Conservation (phyloP, 23 red algal species). For the Gracilaria caudata region DNA sequence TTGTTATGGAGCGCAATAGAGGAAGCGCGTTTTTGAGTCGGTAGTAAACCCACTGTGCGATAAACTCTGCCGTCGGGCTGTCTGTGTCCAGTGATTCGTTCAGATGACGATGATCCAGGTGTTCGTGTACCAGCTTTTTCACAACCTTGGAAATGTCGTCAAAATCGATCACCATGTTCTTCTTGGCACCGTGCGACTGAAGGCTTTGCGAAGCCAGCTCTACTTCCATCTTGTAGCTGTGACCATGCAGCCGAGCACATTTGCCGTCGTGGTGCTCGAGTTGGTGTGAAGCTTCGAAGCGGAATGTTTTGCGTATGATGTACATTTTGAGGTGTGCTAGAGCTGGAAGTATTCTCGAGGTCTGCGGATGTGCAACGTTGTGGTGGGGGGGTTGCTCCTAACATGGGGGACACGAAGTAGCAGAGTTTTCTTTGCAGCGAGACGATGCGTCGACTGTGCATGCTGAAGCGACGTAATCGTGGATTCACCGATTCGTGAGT, state of each 20-base stretch:
- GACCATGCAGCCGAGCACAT: slow-evolving; percentile 90
- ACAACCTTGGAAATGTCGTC: slow-evolving; percentile 62
- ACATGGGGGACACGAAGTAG: neutral
- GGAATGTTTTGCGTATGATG: slow-evolving; percentile 80
- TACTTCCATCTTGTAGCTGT: slow-evolving; percentile 91
- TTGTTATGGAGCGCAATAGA: slow-evolving; percentile 43
- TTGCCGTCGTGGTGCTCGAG: slow-evolving; percentile 93
- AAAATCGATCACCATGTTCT: slow-evolving; percentile 95
- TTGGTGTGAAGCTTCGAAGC: slow-evolving; percentile 94
- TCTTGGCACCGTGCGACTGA: slow-evolving; percentile 61
- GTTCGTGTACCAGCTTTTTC: slow-evolving; percentile 41
- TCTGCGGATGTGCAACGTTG: neutral
- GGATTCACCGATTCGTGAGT: no score
- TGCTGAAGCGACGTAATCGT: neutral
- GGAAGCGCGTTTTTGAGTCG: slow-evolving; percentile 61
- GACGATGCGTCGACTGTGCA: neutral
- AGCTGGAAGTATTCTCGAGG: neutral
- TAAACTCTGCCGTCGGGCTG: slow-evolving; percentile 94
- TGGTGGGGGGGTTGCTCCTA: neutral
- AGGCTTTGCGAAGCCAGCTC: slow-evolving; percentile 50
- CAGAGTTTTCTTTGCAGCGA: neutral
- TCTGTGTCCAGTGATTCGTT: slow-evolving; percentile 94
- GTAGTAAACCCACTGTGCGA: slow-evolving; percentile 87
- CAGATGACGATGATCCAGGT: slow-evolving; percentile 93
- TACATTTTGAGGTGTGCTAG: slow-evolving; percentile 28